These are phyloP conservation scores for Desmodesmus armatus DNA, from an alignment of 139 green algal genomes.

Conservation along the genomic window DNA sequence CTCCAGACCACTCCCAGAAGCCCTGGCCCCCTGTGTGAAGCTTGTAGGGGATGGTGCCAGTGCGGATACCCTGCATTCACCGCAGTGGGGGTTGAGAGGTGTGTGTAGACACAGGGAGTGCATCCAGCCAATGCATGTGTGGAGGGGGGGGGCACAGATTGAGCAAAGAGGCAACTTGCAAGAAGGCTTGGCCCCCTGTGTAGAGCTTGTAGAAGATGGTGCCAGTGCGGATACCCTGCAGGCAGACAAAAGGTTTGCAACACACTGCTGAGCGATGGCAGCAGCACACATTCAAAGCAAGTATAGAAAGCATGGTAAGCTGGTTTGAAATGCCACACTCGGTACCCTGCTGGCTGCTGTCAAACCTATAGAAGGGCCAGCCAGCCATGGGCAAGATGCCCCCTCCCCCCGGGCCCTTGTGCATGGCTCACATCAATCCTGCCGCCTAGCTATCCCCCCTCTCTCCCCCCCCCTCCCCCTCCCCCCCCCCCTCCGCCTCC, in stretches of 20 bases:
- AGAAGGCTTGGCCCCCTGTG: too few species aligned
- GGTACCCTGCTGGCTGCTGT: too few species aligned
- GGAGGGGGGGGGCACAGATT: neutral
- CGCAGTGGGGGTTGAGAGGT: neutral
- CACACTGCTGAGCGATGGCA: too few species aligned
- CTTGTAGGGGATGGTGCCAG: neutral
- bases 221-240: neutral
- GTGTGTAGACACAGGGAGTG: neutral
- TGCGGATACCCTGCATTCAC: conserved; percentile 10
- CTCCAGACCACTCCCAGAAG: conserved; percentile 16
- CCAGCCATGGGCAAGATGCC: neutral
- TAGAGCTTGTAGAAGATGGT: neutral
- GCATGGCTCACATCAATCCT: neutral
- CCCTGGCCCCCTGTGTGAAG: neutral
- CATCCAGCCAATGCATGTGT: neutral
- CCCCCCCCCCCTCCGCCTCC: neutral
- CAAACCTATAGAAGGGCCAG: neutral
- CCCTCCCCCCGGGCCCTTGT: too few species aligned
- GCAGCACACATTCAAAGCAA: too few species aligned
- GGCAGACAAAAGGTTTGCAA: neutral
- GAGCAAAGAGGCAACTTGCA: too few species aligned
- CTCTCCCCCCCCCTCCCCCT: neutral
- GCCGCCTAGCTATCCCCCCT: neutral
- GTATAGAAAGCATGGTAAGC: too few species aligned
- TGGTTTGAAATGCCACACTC: too few species aligned